phyloP scores from a whole-genome alignment of 2,329 filamentous ascomycete species.

The Teratosphaeria viscida region DNA sequence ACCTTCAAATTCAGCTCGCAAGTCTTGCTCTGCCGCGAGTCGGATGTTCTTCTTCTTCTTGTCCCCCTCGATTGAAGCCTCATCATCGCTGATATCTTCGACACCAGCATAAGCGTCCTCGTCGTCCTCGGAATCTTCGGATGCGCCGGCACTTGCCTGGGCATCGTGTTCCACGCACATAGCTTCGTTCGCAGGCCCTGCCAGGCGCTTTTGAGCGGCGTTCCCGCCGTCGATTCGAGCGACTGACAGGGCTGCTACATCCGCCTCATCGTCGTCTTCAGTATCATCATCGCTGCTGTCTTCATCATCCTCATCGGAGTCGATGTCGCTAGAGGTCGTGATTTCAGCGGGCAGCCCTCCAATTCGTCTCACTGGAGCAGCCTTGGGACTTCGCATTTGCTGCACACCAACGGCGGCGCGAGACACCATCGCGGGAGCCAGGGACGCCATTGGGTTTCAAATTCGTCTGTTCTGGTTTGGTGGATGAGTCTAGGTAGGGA shows the following conservation, averaged over 20 bases:
- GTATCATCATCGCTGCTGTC: conserved; percentile 13
- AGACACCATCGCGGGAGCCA: background rate
- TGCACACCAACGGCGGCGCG: background rate
- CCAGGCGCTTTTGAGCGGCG: conserved; percentile 14
- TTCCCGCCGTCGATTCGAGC: conserved; percentile 2
- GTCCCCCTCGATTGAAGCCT: conserved; percentile 2
- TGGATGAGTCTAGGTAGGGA: background rate
- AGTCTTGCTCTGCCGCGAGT: conserved; percentile 17
- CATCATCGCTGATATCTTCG: conserved; percentile 22
- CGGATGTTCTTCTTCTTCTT: conserved; percentile 7
- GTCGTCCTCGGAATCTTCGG: background rate
- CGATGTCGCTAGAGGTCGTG: background rate
- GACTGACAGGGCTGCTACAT: conserved; percentile 24
- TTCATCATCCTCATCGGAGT: conserved; percentile 11
- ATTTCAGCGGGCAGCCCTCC: background rate
- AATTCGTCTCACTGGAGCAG: background rate
- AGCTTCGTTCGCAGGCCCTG: conserved; percentile 15
- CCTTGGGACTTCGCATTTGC: background rate
- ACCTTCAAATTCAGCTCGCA: conserved; percentile 20
- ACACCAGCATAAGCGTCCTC: conserved; percentile 22
- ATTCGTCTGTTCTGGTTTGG: background rate
- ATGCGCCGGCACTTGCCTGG: conserved; percentile 11
- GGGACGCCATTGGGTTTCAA: background rate
- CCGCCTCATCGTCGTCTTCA: conserved; percentile 14
- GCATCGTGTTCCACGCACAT: conserved; percentile 7